Percentiles rank a stretch among this genome's conserved stretches.
phyloP scores from a whole-genome alignment of 2,329 filamentous ascomycete species.

The Epichloe gansuensis region DNA sequence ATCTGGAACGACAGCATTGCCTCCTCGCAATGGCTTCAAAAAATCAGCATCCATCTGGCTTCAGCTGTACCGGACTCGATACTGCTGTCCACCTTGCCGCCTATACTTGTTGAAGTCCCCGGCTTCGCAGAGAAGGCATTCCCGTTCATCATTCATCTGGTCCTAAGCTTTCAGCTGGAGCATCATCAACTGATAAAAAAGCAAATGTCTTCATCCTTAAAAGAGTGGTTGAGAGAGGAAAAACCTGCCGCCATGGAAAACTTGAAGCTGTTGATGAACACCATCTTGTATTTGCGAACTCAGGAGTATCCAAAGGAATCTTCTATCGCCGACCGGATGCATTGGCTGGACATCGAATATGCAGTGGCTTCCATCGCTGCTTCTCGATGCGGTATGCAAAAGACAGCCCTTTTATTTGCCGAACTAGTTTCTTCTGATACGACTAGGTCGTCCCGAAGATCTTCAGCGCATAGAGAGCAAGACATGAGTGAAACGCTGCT shows the following conservation, averaged over 20 bases:
- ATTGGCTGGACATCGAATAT: conserved; percentile 81
- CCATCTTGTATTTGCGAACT: conserved; percentile 76
- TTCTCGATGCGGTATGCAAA: conserved; percentile 68
- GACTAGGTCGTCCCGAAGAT: conserved; percentile 48
- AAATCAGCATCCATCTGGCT: conserved; percentile 49
- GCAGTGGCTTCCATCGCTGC: conserved; percentile 58
- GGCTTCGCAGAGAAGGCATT: conserved; percentile 63
- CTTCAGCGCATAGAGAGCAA: conserved; percentile 41
- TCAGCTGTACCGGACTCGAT: conserved; percentile 47
- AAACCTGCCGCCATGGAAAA: conserved; percentile 40
- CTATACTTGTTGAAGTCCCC: conserved; percentile 51
- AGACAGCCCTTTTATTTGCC: conserved; percentile 70
- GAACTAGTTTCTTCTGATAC: conserved; percentile 55
- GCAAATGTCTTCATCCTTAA: conserved; percentile 52
- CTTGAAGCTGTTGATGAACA: conserved; percentile 60
- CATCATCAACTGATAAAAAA: conserved; percentile 45
- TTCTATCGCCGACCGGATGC: conserved; percentile 64
- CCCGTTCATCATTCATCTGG: conserved; percentile 74
- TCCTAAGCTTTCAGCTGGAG: conserved; percentile 56
- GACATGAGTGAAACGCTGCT: conserved; percentile 59
- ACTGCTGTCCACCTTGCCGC: conserved; percentile 54
- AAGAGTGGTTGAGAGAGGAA: conserved; percentile 43
- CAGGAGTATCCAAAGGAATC: conserved; percentile 62
- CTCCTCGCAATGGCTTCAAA: conserved; percentile 44
- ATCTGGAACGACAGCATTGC: conserved; percentile 28